Conservation (phyloP, 75 land plant genomes). For the Chamaecyparis obtusa region DNA sequence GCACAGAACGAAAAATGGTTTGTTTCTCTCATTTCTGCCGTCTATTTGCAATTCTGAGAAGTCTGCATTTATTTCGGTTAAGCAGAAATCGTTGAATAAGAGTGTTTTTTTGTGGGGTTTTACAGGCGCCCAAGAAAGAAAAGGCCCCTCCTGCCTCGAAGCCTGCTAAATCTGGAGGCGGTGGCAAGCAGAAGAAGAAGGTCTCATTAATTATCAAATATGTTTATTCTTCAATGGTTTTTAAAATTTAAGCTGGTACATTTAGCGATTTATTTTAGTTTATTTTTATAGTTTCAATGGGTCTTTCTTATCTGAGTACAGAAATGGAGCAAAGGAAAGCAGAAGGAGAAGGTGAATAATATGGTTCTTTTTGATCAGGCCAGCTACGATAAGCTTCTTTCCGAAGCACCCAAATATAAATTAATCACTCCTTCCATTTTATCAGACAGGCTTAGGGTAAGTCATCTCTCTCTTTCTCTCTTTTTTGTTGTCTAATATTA, state of each 20-base stretch:
- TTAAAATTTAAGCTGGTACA: not conserved
- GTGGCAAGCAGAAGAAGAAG: constrained; percentile 39
- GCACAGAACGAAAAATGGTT: not conserved
- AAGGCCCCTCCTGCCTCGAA: constrained; percentile 41
- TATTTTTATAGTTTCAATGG: not conserved
- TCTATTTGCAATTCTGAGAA: not conserved
- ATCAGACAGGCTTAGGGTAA: constrained; percentile 55
- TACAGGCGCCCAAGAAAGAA: constrained; percentile 39
- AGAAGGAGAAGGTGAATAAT: constrained; percentile 69
- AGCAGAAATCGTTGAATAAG: not conserved
- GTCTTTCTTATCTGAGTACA: not conserved
- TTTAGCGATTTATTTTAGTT: not conserved
- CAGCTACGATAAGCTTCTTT: constrained; percentile 64
- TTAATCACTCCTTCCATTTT: constrained; percentile 68
- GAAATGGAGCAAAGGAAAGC: constrained; percentile 77
- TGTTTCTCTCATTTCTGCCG: not conserved
- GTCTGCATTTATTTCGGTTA: not conserved
- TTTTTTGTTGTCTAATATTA: not conserved
- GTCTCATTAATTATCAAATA: not conserved
- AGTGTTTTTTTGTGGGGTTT: not conserved
- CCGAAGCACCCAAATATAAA: constrained; percentile 72
- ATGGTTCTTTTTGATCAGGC: constrained; percentile 75
- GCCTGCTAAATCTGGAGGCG: constrained; percentile 38
- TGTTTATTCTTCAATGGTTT: not conserved
- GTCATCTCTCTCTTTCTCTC: not conserved